Percentiles rank a stretch among this genome's conserved stretches.
phyloP scores from a whole-genome alignment of 108 stramenopile species.

The Nitzschia inconspicua region DNA sequence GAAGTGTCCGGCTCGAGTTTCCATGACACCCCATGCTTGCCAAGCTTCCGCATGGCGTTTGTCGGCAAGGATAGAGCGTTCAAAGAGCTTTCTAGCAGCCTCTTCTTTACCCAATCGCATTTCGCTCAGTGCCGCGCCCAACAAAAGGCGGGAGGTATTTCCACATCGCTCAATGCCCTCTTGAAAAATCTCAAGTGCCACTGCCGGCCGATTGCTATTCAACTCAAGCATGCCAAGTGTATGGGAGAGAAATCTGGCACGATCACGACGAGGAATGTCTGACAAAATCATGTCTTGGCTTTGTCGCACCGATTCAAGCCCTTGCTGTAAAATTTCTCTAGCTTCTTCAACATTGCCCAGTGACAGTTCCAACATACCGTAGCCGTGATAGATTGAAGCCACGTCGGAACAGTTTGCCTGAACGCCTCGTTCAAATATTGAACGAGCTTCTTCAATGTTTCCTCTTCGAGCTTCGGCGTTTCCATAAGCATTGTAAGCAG shows the following conservation, averaged over 20 bases:
- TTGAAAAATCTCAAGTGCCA: slow-evolving; percentile 54
- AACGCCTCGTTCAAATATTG: slow-evolving; percentile 68
- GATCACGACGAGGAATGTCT: slow-evolving; percentile 45
- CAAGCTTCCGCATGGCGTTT: slow-evolving; percentile 77
- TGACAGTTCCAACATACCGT: slow-evolving; percentile 75
- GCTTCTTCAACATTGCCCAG: slow-evolving; percentile 66
- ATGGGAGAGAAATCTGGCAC: slow-evolving; percentile 73
- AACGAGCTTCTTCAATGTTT: slow-evolving; percentile 49
- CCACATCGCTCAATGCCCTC: slow-evolving; percentile 64
- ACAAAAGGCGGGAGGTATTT: slow-evolving; percentile 62
- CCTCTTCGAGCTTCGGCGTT: slow-evolving; percentile 61
- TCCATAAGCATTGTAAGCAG: slow-evolving; percentile 82
- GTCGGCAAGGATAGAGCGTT: slow-evolving; percentile 56
- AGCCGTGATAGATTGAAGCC: slow-evolving; percentile 80
- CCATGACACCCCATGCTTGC: slow-evolving; percentile 91
- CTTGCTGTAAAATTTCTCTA: slow-evolving; percentile 47
- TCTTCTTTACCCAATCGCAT: slow-evolving; percentile 71
- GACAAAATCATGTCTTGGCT: slow-evolving; percentile 31
- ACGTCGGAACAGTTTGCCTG: slow-evolving; percentile 66
- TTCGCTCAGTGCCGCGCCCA: slow-evolving; percentile 79
- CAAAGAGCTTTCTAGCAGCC: slow-evolving; percentile 59
- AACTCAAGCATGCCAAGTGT: slow-evolving; percentile 84
- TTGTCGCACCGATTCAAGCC: slow-evolving; percentile 44
- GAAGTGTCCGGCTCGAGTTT: slow-evolving; percentile 76
- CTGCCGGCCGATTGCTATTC: slow-evolving; percentile 54